phyloP scores from a whole-genome alignment of 441 rosid genomes.

The Syzygium syzygioides region DNA sequence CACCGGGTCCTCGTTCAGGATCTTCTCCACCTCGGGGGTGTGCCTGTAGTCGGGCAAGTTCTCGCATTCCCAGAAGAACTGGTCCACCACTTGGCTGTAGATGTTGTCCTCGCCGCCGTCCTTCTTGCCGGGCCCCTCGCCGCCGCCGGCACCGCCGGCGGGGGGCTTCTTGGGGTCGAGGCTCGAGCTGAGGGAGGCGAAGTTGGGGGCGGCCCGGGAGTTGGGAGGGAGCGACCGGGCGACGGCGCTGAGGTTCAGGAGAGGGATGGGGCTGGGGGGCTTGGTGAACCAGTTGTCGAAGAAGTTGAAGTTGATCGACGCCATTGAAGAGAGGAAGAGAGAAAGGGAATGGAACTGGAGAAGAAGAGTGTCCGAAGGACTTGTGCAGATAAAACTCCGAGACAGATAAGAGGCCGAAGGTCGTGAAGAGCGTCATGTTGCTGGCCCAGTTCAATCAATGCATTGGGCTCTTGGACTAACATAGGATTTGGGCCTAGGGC shows the following conservation, averaged over 20 bases:
- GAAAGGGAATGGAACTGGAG: not conserved
- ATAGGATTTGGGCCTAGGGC: not conserved
- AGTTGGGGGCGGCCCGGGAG: slow-evolving; percentile 19
- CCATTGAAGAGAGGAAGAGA: slow-evolving; percentile 22
- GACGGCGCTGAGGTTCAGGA: slow-evolving; percentile 32
- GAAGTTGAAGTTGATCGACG: slow-evolving; percentile 70
- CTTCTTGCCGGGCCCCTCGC: slow-evolving; percentile 20
- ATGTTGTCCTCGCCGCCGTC: slow-evolving; percentile 37
- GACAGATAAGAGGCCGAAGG: fast-evolving
- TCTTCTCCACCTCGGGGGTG: slow-evolving; percentile 64
- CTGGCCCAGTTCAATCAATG: not conserved
- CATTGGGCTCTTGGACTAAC: not conserved
- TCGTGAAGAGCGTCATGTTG: not conserved
- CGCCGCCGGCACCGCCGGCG: not conserved
- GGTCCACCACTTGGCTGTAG: slow-evolving; percentile 42
- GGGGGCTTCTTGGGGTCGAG: slow-evolving; percentile 11
- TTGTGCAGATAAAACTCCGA: not conserved
- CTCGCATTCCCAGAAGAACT: slow-evolving; percentile 70
- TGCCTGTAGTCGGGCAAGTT: slow-evolving; percentile 67
- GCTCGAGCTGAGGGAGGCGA: slow-evolving; percentile 50
- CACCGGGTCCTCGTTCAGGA: slow-evolving; percentile 47
- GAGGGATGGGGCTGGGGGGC: slow-evolving; percentile 56
- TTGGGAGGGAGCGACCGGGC: not conserved
- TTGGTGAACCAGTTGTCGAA: slow-evolving; percentile 77
- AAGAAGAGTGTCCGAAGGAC: not conserved